Evolutionary conservation across 345 rosid species (phyloP), one percentile per base, ranked within the genome.

Genomic region (Linum trigynum): DNA sequence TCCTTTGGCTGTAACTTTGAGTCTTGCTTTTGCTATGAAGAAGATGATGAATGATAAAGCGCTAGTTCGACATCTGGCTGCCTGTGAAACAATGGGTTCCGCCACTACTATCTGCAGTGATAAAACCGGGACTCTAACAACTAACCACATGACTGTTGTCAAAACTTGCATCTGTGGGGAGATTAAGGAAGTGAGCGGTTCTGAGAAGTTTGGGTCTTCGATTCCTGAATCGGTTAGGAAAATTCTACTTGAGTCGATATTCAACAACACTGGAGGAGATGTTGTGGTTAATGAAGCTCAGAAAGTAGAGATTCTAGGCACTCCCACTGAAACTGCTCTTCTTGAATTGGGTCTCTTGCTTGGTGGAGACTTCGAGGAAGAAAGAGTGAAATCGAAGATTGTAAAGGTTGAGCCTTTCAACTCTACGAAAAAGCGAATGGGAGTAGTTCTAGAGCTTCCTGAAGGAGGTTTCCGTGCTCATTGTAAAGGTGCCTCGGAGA

Each of bases 241-340:
- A 73, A 64, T 84, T 75, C 74, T 92, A 58, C 82, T 88, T 67
- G 90, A 92, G 72, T 88, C 98, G 15, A 81, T 90, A 66, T 88
- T 86, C 66, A 82, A 75, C 63, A 92, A 90, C 78, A 92, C 98
- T 35, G 94, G 91, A 43, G 98, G 98, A 72, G 98, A 90, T 76
- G 80, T 90, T 73, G 97, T 88, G 59, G 74, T 51, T 37, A 78
- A 69, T 10, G 68, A 81, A 76, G 86, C 69, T 55, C 75, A 78
- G 70, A 83, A 80, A 77, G 73, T 69, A 59, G 91, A 90, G 83
- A 87, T 92, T 73, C 81, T 92, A n/a, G 98, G 98, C 66, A 82
- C 90, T 57, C 97, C 98, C 65, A 92, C 98, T 48, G 97, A 92
- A 78, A 76, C 94, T 82, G 97, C 97, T 63, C 75, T 92, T 76